Evolutionary conservation across 768 basidiomycete species (phyloP), one percentile per base, ranked within the genome.

Genomic region (Tricholoma furcatifolium): DNA sequence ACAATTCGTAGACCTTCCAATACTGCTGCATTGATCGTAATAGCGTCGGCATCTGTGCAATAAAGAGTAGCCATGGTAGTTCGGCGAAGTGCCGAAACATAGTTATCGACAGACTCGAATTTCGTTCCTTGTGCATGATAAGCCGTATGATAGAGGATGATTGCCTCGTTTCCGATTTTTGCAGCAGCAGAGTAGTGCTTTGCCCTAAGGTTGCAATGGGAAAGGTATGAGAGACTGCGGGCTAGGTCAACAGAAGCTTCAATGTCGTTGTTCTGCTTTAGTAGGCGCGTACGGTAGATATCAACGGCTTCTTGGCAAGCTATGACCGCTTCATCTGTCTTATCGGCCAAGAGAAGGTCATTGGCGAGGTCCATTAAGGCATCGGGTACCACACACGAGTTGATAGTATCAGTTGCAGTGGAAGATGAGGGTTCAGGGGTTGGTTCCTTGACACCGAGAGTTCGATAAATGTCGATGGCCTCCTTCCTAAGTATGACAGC

Each of bases 401-500:
- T 23, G 6, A 53, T 32, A 8, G 41, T 30, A n/a, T 53, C 51
- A 5, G 10, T 24, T 17, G 38, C 9, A 4, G 14, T 21, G 15
- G 38, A 17, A 3, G 17, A 14, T 31, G 47, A 43, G 34, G 42
- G n/a, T n/a, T 49, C 17, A 12, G 42, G 31, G 15, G 30, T 46
- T 9, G 39, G 5, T 2, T 40, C 34, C 10, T 24, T 52, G 18
- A 45, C 47, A 7, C 21, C 10, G 9, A 54, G 15, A 15, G 43
- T 47, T 9, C 56, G 51, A 43, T 57, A 57, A 4, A 57, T 57
- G 12, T 23, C 53, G 34, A 57, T 43, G 36, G 53, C 52, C 48
- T 57, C 56, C 17, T 7, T 53, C 32, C 56, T 43, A 6, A 57
- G 39, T 3, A 46, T n/a, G 31, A 57, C 20, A 10, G 53, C 56